Evolutionary conservation across 306 rosid species (phyloP).

Genomic region (Trifolium subterraneum): DNA sequence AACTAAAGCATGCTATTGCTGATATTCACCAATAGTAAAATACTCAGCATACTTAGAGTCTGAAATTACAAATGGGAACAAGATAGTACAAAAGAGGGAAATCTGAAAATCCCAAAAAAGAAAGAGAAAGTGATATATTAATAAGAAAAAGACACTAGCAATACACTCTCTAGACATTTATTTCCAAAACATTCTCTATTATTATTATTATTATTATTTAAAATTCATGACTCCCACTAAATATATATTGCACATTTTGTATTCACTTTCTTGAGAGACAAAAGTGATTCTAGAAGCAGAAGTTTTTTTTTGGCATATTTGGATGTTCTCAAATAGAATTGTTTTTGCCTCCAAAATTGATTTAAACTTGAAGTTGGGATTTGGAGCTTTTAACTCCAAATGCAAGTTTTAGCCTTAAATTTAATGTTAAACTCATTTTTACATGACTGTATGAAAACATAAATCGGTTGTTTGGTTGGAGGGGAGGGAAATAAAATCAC

Average conservation of each 20-base stretch:
- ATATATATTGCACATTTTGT: neutral
- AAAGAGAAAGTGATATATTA: slow-evolving; percentile 10
- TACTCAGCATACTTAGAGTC: neutral
- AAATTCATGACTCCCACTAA: neutral
- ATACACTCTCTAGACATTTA: neutral
- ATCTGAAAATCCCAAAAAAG: neutral
- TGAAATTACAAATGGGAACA: neutral
- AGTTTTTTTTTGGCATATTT: neutral
- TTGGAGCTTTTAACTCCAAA: neutral
- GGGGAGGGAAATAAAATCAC: neutral
- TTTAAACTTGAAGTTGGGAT: neutral
- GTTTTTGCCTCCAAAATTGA: neutral
- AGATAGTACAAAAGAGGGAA: neutral
- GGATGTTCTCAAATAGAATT: neutral
- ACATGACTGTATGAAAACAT: neutral
- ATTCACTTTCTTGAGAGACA: neutral
- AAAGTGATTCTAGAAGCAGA: neutral
- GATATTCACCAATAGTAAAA: neutral
- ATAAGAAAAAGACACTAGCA: slow-evolving; percentile 22
- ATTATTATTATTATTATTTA: neutral
- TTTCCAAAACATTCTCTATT: slow-evolving; percentile 4
- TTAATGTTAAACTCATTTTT: neutral
- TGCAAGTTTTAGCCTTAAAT: neutral
- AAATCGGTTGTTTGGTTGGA: neutral
- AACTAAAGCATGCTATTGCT: slow-evolving; percentile 11